Evolutionary conservation across 2,329 filamentous ascomycete genomes (phyloP), one percentile per base, ranked within the genome.

Genomic region (Ophiostoma triangulosporum): DNA sequence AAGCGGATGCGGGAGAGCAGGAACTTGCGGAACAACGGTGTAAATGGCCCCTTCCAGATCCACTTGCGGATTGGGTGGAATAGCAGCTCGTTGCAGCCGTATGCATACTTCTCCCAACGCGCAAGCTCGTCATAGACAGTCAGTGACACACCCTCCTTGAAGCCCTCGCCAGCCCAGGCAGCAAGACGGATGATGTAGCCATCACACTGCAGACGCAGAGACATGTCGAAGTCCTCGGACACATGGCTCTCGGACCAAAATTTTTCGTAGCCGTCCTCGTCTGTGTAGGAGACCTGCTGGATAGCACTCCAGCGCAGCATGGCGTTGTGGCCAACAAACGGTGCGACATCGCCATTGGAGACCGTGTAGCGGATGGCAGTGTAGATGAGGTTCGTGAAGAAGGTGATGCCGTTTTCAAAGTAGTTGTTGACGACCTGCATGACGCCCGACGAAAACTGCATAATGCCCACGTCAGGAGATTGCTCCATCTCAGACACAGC

Each of bases 61-160:
- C 87, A 91, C 60, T 80, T 81, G 56, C 78, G 76, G 56, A 91
- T 72, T 3, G 86, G 87, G 63, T 91, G 77, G 71, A 93, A 91
- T 54, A 91, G 74, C 54, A 91, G 73, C 69, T 90, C 86, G 65
- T 86, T 87, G 68, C 87, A 90, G 35, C 86, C 86, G 62, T 88
- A 90, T 3, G 86, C 87, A 64, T 89, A 89, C 68, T 91, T 91
- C 64, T 91, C 86, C 86, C 87, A 91, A 54, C 86, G 83, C 2
- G 85, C 83, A 56, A 91, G 73, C 66, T 91, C 87, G 66, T 91
- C 86, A 64, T 91, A 89, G 9, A 91, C 85, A 0, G 86, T 91
- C 54, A 91, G 72, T 1, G 86, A 90, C 52, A 91, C 86, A 59
- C 87, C 86, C 65, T 91, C 86, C 64, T 88, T 84, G 73, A 88